Evolutionary conservation across 1,284 basidiomycete genomes (phyloP).

Genomic region (Entoloma clypeatum): DNA sequence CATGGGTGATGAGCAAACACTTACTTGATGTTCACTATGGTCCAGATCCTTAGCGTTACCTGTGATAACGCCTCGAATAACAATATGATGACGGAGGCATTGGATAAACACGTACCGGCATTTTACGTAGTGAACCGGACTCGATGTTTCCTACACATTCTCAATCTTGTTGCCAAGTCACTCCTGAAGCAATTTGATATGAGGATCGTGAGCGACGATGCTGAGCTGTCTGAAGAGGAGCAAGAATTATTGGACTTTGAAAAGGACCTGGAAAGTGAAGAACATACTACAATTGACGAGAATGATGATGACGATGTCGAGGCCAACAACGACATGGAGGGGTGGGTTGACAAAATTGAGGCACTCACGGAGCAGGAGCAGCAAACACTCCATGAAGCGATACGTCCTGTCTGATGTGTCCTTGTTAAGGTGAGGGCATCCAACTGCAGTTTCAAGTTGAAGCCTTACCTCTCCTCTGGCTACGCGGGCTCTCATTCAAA

Average conservation of each 20-base stretch:
- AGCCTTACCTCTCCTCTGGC: background rate
- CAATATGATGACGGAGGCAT: slow-evolving; percentile 7
- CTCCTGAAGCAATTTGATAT: slow-evolving; percentile 11
- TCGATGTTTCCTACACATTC: slow-evolving; percentile 13
- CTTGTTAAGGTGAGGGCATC: slow-evolving; percentile 4
- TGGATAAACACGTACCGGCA: background rate
- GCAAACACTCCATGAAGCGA: background rate
- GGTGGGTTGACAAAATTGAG: slow-evolving; percentile 3
- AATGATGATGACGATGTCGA: background rate
- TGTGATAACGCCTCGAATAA: slow-evolving; percentile 12
- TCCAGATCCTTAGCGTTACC: slow-evolving; percentile 27
- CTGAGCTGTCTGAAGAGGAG: slow-evolving; percentile 3
- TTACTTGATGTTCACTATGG: background rate
- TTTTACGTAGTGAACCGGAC: slow-evolving; percentile 9
- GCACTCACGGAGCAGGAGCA: slow-evolving; percentile 4
- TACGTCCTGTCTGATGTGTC: slow-evolving; percentile 4
- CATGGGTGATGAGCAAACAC: background rate
- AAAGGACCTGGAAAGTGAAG: background rate
- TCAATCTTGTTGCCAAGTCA: slow-evolving; percentile 11
- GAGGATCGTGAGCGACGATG: background rate
- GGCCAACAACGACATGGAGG: background rate
- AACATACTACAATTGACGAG: background rate
- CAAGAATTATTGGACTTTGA: slow-evolving; percentile 1
- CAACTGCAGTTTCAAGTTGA: background rate
- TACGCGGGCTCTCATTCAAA: slow-evolving; percentile 2